Percentiles rank a stretch among this genome's conserved stretches.
Conservation (phyloP, 768 basidiomycete species). For the Kwoniella dendrophila region DNA sequence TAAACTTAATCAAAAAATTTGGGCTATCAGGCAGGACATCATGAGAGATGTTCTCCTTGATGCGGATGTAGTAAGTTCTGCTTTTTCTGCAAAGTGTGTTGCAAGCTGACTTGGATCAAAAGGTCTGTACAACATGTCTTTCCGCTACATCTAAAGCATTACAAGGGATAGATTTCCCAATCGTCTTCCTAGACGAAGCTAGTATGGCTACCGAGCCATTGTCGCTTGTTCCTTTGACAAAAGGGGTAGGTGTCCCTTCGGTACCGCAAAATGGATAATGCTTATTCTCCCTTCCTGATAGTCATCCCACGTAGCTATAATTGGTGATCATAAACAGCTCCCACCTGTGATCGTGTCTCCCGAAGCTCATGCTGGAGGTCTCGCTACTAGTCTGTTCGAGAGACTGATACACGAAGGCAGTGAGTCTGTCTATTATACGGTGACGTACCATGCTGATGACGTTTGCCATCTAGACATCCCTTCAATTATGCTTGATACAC, state of each 20-base stretch:
- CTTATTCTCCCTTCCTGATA: constrained; percentile 48
- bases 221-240: constrained; percentile 87
- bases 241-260: constrained; percentile 70
- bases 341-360: constrained; percentile 81
- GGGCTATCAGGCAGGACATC: constrained; percentile 20
- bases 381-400: constrained; percentile 84
- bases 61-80: constrained; percentile 51
- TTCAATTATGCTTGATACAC: constrained; percentile 87
- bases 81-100: constrained; percentile 40
- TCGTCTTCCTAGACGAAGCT: constrained; percentile 92
- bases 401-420: constrained; percentile 79
- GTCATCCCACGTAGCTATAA: constrained; percentile 80
- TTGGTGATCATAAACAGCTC: constrained; percentile 96
- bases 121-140: constrained; percentile 78
- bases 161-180: constrained; percentile 72
- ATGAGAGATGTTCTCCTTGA: constrained; percentile 33
- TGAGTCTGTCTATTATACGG: constrained; percentile 57
- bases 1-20: constrained; percentile 12
- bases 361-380: constrained; percentile 71
- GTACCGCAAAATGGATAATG: neutral
- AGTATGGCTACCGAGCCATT: constrained; percentile 96
- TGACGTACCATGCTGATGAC: neutral
- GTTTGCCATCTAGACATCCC: constrained; percentile 66
- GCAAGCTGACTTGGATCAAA: constrained; percentile 6
- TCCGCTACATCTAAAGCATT: constrained; percentile 70